Percentiles rank a stretch among this genome's conserved stretches.
These are phyloP conservation scores for Angomonas deanei DNA, from an alignment of 208 protist species.

Conservation along the genomic window DNA sequence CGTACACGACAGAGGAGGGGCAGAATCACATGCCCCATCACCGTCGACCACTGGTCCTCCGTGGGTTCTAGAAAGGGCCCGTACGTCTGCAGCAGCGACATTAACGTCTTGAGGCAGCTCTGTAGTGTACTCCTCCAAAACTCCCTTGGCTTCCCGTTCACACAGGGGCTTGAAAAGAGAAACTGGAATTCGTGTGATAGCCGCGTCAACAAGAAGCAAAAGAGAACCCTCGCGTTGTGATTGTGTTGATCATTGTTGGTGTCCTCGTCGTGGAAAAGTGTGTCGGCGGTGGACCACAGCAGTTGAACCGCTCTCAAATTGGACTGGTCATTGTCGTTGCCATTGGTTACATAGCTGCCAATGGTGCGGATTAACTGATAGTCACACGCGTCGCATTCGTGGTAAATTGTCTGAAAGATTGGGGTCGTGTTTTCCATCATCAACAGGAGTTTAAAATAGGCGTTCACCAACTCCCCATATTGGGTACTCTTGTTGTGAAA, in stretches of 20 bases:
- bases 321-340: slow-evolving; percentile 2
- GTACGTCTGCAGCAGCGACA: slow-evolving; percentile 73
- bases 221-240: neutral
- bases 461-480: no score
- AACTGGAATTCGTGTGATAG: neutral
- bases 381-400: no score
- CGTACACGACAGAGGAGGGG: no score
- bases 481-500: no score
- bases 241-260: neutral
- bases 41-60: no score
- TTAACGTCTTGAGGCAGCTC: slow-evolving; percentile 75
- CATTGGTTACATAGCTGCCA: neutral
- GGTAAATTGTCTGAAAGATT: no score
- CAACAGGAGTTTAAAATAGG: no score
- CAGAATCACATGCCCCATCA: no score
- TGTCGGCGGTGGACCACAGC: slow-evolving; percentile 78
- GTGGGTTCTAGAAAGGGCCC: slow-evolving; percentile 39
- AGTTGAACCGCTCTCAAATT: slow-evolving; percentile 85
- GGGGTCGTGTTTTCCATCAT: no score
- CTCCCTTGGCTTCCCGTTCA: no score
- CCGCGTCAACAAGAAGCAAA: neutral
- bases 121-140: slow-evolving; percentile 78
- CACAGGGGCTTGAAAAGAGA: neutral
- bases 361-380: no score
- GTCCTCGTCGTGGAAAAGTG: neutral